Base-by-base conservation (phyloP, 1,139 yeast genomes). In the Yamadazyma buinensis region DNA sequence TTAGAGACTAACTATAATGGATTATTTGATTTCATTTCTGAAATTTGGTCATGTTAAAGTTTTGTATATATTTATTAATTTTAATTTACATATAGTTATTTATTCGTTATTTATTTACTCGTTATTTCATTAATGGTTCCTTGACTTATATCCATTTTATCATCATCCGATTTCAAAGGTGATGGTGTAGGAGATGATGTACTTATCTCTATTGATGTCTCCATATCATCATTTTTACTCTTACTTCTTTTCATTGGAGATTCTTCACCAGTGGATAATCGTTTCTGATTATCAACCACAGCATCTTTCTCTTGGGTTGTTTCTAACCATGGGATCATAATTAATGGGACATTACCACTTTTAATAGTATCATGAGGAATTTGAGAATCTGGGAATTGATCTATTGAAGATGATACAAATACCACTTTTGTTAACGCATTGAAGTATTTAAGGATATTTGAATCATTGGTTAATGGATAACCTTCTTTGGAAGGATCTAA, bases 1-100 rank as follows among this genome's bases (percentile, higher is more conserved):
- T 60, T 84, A 46, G 90, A 83, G 58, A 68, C 86, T 35, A 38
- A 54, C 5, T 41, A 48, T 39, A 78, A 75, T 46, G 92, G 90
- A 0, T 44, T 80, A 18, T 65, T 71, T 30, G 75, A 69, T 37
- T 55, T 80, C 43, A 43, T 78, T 3, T 54, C 47, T 35, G 54
- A 52, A 26, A 41, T 76, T 19, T 76, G 81, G 81, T 14, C 17
- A 28, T 19, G n/a, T n/a, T n/a, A n/a, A n/a, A n/a, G n/a, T n/a
- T n/a, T n/a, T n/a, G n/a, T n/a, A n/a, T n/a, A n/a, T n/a, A n/a
- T n/a, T n/a, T n/a, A n/a, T n/a, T n/a, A n/a, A n/a, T n/a, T n/a
- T n/a, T n/a, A n/a, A n/a, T n/a, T n/a, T n/a, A n/a, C n/a, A n/a
- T n/a, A n/a, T n/a, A n/a, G n/a, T n/a, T n/a, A n/a, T n/a, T n/a